These are phyloP conservation scores for Myxozyma mucilagina DNA, from an alignment of 805 yeast species.

Conservation along the genomic window DNA sequence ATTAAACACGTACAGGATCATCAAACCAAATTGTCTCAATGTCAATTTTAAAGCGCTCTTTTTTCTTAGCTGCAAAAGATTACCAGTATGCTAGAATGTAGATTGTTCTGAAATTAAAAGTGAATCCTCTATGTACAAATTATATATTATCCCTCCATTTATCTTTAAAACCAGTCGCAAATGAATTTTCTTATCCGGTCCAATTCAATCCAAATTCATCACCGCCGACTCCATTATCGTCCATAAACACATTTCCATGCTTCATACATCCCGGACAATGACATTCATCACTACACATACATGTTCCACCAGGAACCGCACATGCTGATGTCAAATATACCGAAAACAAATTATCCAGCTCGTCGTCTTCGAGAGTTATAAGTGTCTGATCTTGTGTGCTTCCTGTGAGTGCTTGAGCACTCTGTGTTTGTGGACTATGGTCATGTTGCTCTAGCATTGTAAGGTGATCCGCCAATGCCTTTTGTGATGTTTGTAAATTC, in stretches of 20 bases:
- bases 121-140: neutral
- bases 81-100: no score
- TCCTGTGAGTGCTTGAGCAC: neutral
- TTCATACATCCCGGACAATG: conserved; percentile 33
- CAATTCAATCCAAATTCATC: conserved; percentile 7
- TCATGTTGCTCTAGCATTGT: neutral
- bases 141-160: neutral
- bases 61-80: no score
- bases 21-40: no score
- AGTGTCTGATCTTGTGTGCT: neutral
- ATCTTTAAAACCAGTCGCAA: no score
- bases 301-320: conserved; percentile 33
- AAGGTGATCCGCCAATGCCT: neutral
- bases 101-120: no score
- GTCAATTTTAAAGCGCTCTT: no score
- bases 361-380: neutral
- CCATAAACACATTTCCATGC: conserved; percentile 20
- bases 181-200: neutral
- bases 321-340: conserved; percentile 34
- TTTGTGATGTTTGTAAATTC: conserved; percentile 3
- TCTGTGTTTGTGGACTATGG: neutral
- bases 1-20: no score
- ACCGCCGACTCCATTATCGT: neutral
- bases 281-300: conserved; percentile 32
- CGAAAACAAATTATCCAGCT: conserved; percentile 26